Base-by-base conservation (phyloP, 1,284 basidiomycete genomes). In the Rhizoctonia solani region DNA sequence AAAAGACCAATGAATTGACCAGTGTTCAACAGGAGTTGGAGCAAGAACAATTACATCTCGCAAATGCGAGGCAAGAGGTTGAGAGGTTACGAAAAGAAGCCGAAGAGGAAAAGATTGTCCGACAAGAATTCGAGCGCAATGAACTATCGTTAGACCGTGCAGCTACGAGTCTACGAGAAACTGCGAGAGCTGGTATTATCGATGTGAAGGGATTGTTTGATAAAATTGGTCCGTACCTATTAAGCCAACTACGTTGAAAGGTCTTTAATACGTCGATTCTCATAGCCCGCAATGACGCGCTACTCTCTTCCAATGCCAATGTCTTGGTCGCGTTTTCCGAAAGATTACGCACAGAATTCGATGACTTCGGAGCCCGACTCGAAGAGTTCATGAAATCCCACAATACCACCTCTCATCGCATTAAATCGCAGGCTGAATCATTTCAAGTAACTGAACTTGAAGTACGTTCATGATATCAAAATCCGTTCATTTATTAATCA, bases 191-290 rank as follows among this genome's bases (percentile, higher is more conserved):
- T 71, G 89, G 87, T 71, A 80, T 92, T 21, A 80, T 79, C 11
- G 92, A 97, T 74, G 81, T 95, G 19, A 81, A 80, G 4, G 85
- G 85, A 0, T 78, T 97, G 11, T 93, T 93, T 71, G 86, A 87
- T 61, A 97, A 97, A 79, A 82, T 97, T 44, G 87, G 92, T 93
- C 73, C 72, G 85, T 74, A 46, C 42, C 25, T n/a, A 67, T 50
- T 19, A 9, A 23, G 44, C 14, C 29, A 25, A 34, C 13, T 19
- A 8, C 47, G 29, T 27, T 23, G 50, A n/a, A n/a, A n/a, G n/a
- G n/a, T n/a, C n/a, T n/a, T 55, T 21, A 29, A 14, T 30, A 54
- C 21, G n/a, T 19, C 37, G 56, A 30, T 13, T 13, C 39, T n/a
- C 59, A 37, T 73, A 93, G 93, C 91, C 50, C 88, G 93, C 68